These are phyloP conservation scores for Psilocybe sp. DNA, from an alignment of 768 basidiomycete species.

Conservation along the genomic window DNA sequence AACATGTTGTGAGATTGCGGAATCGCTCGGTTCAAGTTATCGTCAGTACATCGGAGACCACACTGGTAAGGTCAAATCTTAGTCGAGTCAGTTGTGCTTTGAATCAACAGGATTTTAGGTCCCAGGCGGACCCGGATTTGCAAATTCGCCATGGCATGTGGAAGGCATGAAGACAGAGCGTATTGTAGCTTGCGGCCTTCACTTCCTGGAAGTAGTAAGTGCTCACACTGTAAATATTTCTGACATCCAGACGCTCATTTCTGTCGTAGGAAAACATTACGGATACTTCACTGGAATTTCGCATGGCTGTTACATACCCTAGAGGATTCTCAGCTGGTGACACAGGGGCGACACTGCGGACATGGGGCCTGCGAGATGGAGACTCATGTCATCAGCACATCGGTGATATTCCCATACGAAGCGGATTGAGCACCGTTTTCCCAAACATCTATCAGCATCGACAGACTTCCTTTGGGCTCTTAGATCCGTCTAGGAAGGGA, in stretches of 20 bases:
- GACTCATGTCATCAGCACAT: slow-evolving; percentile 49
- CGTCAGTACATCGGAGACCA: slow-evolving; percentile 36
- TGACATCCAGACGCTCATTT: slow-evolving; percentile 1
- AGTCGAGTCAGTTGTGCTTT: background rate
- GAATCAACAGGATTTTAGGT: slow-evolving; percentile 8
- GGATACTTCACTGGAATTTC: slow-evolving; percentile 34
- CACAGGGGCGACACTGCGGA: slow-evolving; percentile 41
- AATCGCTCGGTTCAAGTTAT: slow-evolving; percentile 41
- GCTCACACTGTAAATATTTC: background rate
- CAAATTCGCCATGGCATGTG: slow-evolving; percentile 43
- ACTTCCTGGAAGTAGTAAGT: slow-evolving; percentile 38
- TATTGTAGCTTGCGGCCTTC: slow-evolving; percentile 44
- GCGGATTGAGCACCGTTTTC: slow-evolving; percentile 41
- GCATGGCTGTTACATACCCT: slow-evolving; percentile 51
- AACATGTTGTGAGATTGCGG: slow-evolving; percentile 33
- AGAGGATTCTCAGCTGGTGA: slow-evolving; percentile 41
- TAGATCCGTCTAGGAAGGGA: slow-evolving; percentile 39
- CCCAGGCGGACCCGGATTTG: slow-evolving; percentile 29
- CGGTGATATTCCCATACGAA: slow-evolving; percentile 32
- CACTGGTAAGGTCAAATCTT: slow-evolving; percentile 32
- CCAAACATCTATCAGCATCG: slow-evolving; percentile 58
- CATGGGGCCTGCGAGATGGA: slow-evolving; percentile 47
- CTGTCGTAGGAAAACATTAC: slow-evolving; percentile 40
- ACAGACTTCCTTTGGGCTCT: slow-evolving; percentile 35
- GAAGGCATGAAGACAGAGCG: slow-evolving; percentile 53